Conservation (phyloP, 2,329 filamentous ascomycete species). For the Stagonosporopsis cucurbitacearum region DNA sequence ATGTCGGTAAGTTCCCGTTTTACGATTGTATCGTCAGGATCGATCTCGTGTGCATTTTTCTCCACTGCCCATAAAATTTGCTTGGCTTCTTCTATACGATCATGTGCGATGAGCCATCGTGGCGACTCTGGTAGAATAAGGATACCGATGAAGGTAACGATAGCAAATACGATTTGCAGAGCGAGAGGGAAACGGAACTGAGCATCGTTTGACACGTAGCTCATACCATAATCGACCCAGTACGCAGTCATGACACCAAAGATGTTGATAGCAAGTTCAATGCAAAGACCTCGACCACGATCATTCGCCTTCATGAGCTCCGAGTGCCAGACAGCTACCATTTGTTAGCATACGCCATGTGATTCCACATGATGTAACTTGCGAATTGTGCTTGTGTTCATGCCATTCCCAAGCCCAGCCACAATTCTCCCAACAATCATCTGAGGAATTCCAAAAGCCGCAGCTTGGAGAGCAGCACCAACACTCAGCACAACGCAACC, state of each 20-base stretch:
- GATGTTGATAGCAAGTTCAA: neutral
- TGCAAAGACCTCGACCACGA: neutral
- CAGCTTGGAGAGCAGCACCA: constrained; percentile 43
- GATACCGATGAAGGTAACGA: neutral
- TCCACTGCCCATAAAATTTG: neutral
- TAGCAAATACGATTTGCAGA: neutral
- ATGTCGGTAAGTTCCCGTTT: neutral
- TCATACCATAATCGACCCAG: neutral
- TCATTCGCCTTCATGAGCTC: neutral
- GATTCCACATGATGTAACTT: neutral
- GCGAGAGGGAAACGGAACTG: neutral
- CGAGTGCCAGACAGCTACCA: neutral
- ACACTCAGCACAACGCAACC: constrained; percentile 53
- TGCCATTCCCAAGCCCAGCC: constrained; percentile 52
- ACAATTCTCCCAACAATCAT: constrained; percentile 49
- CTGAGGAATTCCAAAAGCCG: constrained; percentile 37
- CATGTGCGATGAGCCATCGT: neutral
- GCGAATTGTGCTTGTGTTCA: constrained; percentile 24
- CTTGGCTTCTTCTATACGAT: neutral
- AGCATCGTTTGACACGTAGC: neutral
- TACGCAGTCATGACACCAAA: neutral
- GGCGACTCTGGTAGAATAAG: neutral
- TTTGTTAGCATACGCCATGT: neutral
- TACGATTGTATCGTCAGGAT: neutral
- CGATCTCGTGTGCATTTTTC: neutral